A percentile compares a stretch with the other conserved stretches of the same genome.
Conservation (phyloP, 2,329 filamentous ascomycete species). For the Colletotrichum scovillei region DNA sequence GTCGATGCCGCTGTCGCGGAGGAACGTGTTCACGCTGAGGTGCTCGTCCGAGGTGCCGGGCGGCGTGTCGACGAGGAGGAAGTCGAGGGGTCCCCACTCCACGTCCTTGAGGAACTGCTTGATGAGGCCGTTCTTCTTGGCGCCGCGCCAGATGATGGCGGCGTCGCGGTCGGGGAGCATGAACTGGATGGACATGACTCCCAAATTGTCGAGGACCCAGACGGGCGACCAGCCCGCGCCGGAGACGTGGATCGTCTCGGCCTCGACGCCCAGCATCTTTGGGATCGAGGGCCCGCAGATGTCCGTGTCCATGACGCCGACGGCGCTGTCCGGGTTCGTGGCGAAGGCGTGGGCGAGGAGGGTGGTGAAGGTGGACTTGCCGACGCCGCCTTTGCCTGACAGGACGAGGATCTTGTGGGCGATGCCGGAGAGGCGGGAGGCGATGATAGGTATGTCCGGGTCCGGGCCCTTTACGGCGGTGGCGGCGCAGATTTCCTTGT, state of each 20-base stretch:
- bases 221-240: slow-evolving; percentile 93
- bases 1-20: slow-evolving; percentile 92
- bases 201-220: slow-evolving; percentile 93
- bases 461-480: slow-evolving; percentile 90
- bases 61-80: slow-evolving; percentile 92
- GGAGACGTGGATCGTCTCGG: slow-evolving; percentile 92
- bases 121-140: slow-evolving; percentile 98
- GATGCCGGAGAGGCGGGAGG: slow-evolving; percentile 82
- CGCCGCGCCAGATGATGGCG: slow-evolving; percentile 95
- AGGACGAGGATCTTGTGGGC: slow-evolving; percentile 94
- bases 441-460: slow-evolving; percentile 91
- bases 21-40: slow-evolving; percentile 89
- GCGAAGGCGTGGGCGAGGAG: slow-evolving; percentile 92
- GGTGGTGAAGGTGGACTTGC: slow-evolving; percentile 93
- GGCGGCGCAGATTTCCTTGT: slow-evolving; percentile 94
- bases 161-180: slow-evolving; percentile 96
- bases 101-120: slow-evolving; percentile 99
- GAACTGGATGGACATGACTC: slow-evolving; percentile 98
- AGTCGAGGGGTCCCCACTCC: slow-evolving; percentile 96
- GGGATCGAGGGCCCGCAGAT: slow-evolving; percentile 97
- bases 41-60: slow-evolving; percentile 97
- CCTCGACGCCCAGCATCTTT: slow-evolving; percentile 98
- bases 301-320: slow-evolving; percentile 98
- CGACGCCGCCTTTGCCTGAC: slow-evolving; percentile 95
- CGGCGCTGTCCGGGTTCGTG: slow-evolving; percentile 78